phyloP scores from a whole-genome alignment of 768 basidiomycete genomes.

The Rhizopogon sp. region DNA sequence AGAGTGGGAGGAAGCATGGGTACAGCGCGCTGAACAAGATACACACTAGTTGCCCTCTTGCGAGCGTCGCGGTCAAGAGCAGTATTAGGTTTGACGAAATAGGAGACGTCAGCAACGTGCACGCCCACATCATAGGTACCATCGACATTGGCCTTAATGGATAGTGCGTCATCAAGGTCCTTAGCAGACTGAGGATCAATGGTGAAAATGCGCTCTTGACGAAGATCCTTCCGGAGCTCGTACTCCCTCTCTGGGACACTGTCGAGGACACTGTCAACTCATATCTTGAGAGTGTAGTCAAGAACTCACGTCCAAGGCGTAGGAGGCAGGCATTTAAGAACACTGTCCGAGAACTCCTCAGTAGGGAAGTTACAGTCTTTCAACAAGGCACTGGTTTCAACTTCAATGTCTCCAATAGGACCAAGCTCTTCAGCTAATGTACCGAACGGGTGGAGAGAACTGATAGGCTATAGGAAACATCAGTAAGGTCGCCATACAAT shows the following conservation, averaged over 20 bases:
- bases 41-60: slow-evolving; percentile 95
- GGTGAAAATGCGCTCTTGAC: slow-evolving; percentile 82
- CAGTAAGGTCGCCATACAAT: slow-evolving; percentile 8
- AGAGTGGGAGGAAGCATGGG: slow-evolving; percentile 97
- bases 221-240: slow-evolving; percentile 84
- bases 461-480: slow-evolving; percentile 61
- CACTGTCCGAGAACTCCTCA: slow-evolving; percentile 94
- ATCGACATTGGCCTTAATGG: slow-evolving; percentile 84
- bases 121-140: slow-evolving; percentile 90
- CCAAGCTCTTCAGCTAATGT: slow-evolving; percentile 97
- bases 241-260: slow-evolving; percentile 88
- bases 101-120: slow-evolving; percentile 95
- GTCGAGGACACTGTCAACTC: slow-evolving; percentile 9
- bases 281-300: neutral
- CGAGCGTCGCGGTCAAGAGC: slow-evolving; percentile 98
- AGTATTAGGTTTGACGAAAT: slow-evolving; percentile 92
- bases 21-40: slow-evolving; percentile 92
- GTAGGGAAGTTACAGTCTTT: slow-evolving; percentile 99
- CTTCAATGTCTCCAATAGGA: slow-evolving; percentile 97
- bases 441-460: slow-evolving; percentile 97
- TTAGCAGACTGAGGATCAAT: slow-evolving; percentile 89
- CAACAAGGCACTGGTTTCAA: slow-evolving; percentile 93
- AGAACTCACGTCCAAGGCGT: slow-evolving; percentile 81
- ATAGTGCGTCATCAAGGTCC: slow-evolving; percentile 94
- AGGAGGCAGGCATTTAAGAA: slow-evolving; percentile 93